A percentile compares a stretch with the other conserved stretches of the same genome.
Conservation (phyloP, 148 eudicot species). For the Rhododendron mucronatum region DNA sequence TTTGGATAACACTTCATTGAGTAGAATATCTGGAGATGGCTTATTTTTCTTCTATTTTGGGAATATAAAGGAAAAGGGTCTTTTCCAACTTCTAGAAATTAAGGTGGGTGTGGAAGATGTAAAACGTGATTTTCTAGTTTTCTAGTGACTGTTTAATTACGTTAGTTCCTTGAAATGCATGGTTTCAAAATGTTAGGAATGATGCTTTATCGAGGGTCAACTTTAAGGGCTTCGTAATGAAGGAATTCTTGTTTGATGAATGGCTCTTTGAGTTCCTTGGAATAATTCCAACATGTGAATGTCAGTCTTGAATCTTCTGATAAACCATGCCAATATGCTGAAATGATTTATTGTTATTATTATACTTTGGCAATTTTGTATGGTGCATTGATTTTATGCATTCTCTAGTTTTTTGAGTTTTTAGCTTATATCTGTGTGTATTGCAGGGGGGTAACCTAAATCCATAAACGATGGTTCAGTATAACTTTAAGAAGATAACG, state of each 20-base stretch:
- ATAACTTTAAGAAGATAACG: constrained; percentile 84
- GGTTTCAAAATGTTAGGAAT: not conserved
- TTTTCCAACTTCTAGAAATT: not conserved
- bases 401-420: not conserved
- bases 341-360: not conserved
- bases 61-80: not conserved
- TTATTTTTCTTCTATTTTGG: not conserved
- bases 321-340: not conserved
- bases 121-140: not conserved
- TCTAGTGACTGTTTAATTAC: not conserved
- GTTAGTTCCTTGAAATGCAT: not conserved
- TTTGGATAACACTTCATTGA: too few species aligned
- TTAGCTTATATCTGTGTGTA: not conserved
- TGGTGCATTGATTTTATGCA: not conserved
- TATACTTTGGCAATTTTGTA: not conserved
- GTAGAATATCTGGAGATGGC: not conserved
- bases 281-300: not conserved
- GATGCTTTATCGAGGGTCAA: not conserved
- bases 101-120: not conserved
- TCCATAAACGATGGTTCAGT: constrained; percentile 64
- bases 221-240: not conserved
- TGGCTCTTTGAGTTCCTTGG: not conserved
- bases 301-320: not conserved
- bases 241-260: not conserved
- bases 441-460: constrained; percentile 22